A percentile compares a stretch with the other conserved stretches of the same genome.
These are phyloP conservation scores for Aspergillus tamarii DNA, from an alignment of 2,329 filamentous ascomycete genomes.

Conservation along the genomic window DNA sequence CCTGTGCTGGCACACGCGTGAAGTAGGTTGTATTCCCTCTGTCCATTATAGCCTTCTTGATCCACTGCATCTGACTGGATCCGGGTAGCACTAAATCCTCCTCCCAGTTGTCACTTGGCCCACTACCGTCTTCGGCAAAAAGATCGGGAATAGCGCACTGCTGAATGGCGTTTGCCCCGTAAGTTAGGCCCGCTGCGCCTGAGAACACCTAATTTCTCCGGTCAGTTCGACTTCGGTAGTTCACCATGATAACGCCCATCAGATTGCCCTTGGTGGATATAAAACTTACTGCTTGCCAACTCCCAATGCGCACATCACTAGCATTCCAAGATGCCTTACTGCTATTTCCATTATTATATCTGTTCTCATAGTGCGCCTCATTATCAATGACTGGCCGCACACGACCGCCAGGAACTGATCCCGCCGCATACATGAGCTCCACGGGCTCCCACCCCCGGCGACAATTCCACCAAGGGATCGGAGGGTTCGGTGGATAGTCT, in stretches of 20 bases:
- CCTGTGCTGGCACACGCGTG: not conserved
- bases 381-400: not conserved
- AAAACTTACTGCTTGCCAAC: not conserved
- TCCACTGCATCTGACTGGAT: not conserved
- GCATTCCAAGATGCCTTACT: not conserved
- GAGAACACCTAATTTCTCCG: not conserved
- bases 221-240: not conserved
- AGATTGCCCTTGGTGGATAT: not conserved
- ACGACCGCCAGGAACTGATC: not conserved
- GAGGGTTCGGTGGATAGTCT: not conserved
- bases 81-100: not conserved
- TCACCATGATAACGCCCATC: not conserved
- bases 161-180: not conserved
- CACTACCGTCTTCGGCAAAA: not conserved
- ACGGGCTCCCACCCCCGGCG: not conserved
- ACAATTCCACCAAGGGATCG: not conserved
- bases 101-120: not conserved
- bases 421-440: not conserved
- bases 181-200: not conserved
- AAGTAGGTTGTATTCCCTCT: not conserved
- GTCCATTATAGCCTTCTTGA: not conserved
- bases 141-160: not conserved
- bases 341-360: not conserved
- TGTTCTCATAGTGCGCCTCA: not conserved
- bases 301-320: not conserved